Base-by-base conservation (phyloP, 495 filamentous ascomycete species). In the Bathelium albidoporum region DNA sequence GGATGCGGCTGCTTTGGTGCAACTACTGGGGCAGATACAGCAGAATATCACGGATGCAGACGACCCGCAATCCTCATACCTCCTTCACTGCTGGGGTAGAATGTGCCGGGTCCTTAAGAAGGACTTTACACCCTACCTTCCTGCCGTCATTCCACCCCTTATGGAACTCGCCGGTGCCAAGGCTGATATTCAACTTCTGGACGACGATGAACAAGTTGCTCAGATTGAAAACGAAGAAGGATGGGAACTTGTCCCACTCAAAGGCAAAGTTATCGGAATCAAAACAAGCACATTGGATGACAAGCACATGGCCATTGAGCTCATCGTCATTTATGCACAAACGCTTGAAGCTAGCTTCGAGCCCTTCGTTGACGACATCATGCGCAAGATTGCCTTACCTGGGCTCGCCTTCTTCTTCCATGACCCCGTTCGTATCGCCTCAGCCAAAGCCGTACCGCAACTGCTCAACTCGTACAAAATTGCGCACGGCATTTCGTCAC, bases 321-420 rank as follows among this genome's bases (percentile, higher is more conserved):
- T 99, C 45, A 88, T 99, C 64, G 90, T 93, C 59, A 92, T 97
- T 55, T 97, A 99, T 73, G 93, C 95, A 28, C 91, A 97, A 70
- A 89, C 94, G 24, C 81, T 99, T 32, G 89, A 97, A 73, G 89
- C 82, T 2, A 86, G 89, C 32, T 97, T 99, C 71, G 91, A 94
- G 65, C 89, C 89, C 1, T 97, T 95, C 65, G 95, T 95, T 32
- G 75, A 87, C 28, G 86, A 95, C 45, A 95, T 96, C 64, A 94
- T 97, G 89, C 91, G 94, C 74, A 94, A 95, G 74, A 94, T 97
- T 69, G 91, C 92, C 4, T 77, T 99, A 34, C 93, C 95, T 26
- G 91, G 95, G 0, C 82, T 99, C 24, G 88, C 90, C 3, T 99
- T 97, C 82, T 97, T 99, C 81, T 99, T 99, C 83, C 95, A 97